Conservation (phyloP, 768 basidiomycete species). For the Tricholoma bakamatsutake region DNA sequence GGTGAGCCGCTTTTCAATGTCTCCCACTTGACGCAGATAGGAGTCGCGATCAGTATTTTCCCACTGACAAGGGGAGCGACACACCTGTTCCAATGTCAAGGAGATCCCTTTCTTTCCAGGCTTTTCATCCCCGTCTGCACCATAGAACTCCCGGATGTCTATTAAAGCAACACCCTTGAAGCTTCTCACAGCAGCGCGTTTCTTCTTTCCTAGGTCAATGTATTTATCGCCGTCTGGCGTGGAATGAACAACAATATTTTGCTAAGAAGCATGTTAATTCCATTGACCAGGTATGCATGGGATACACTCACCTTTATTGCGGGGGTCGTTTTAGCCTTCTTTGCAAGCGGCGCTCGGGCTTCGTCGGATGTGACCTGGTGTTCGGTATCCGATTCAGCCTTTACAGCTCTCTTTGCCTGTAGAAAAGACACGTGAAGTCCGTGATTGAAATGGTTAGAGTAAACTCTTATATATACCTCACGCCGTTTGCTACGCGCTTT, state of each 20-base stretch:
- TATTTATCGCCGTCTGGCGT: constrained; percentile 45
- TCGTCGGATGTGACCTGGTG: not conserved
- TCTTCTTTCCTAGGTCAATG: constrained; percentile 67
- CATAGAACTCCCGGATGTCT: constrained; percentile 75
- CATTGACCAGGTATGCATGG: not conserved
- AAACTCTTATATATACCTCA: not conserved
- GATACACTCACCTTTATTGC: not conserved
- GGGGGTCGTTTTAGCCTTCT: constrained; percentile 30
- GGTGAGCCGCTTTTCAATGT: constrained; percentile 36
- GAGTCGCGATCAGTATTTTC: not conserved
- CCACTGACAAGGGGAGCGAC: constrained; percentile 4
- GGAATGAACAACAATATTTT: constrained; percentile 19
- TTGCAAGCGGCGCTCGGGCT: constrained; percentile 17
- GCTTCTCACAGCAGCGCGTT: constrained; percentile 49
- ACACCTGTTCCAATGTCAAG: constrained; percentile 57
- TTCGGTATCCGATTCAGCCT: constrained; percentile 14
- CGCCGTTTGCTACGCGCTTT: not conserved
- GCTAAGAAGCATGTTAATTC: not conserved
- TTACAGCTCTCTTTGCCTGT: constrained; percentile 5
- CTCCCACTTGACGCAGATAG: constrained; percentile 43
- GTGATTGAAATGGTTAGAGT: not conserved
- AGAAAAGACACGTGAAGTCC: not conserved
- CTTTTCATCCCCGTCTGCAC: constrained; percentile 46
- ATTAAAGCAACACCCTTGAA: constrained; percentile 50
- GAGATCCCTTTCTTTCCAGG: constrained; percentile 83